Evolutionary conservation across 768 basidiomycete species (phyloP).

Genomic region (Trametes sanguinea): DNA sequence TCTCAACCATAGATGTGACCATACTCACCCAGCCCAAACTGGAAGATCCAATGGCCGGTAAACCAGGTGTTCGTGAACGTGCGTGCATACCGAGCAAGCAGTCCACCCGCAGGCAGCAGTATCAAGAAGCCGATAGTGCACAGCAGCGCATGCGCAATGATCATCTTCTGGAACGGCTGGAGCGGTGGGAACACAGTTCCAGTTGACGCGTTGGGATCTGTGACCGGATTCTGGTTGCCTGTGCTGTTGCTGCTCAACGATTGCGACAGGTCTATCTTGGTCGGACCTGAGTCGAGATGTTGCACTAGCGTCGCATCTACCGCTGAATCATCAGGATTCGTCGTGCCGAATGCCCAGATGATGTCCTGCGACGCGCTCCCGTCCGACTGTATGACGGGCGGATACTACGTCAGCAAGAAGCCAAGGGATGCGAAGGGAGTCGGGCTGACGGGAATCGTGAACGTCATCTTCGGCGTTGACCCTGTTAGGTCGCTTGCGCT

Average conservation of each 20-base stretch:
- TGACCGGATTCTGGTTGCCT: slow-evolving; percentile 17
- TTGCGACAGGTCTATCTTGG: slow-evolving; percentile 51
- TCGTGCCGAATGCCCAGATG: slow-evolving; percentile 61
- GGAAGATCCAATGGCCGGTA: slow-evolving; percentile 48
- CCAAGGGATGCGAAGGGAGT: neutral
- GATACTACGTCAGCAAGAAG: slow-evolving; percentile 1
- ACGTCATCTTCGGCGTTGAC: slow-evolving; percentile 48
- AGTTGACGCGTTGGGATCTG: slow-evolving; percentile 7
- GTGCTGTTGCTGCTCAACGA: slow-evolving; percentile 26
- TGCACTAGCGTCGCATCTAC: slow-evolving; percentile 46
- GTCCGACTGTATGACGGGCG: slow-evolving; percentile 40
- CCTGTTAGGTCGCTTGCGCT: slow-evolving; percentile 39
- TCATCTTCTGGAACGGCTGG: slow-evolving; percentile 47
- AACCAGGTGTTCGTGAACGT: slow-evolving; percentile 50
- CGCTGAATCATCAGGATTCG: slow-evolving; percentile 49
- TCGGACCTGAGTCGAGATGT: slow-evolving; percentile 48
- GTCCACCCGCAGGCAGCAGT: slow-evolving; percentile 57
- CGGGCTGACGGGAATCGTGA: slow-evolving; percentile 49
- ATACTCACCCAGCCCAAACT: slow-evolving; percentile 42
- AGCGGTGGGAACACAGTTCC: slow-evolving; percentile 35
- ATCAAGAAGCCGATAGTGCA: slow-evolving; percentile 56
- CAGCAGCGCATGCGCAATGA: slow-evolving; percentile 55
- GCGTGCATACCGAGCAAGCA: slow-evolving; percentile 55
- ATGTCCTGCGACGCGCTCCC: slow-evolving; percentile 43
- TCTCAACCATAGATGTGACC: neutral